Evolutionary conservation across 23 red algal genomes (phyloP).

Genomic region (Cyanidioschyzon merolae): DNA sequence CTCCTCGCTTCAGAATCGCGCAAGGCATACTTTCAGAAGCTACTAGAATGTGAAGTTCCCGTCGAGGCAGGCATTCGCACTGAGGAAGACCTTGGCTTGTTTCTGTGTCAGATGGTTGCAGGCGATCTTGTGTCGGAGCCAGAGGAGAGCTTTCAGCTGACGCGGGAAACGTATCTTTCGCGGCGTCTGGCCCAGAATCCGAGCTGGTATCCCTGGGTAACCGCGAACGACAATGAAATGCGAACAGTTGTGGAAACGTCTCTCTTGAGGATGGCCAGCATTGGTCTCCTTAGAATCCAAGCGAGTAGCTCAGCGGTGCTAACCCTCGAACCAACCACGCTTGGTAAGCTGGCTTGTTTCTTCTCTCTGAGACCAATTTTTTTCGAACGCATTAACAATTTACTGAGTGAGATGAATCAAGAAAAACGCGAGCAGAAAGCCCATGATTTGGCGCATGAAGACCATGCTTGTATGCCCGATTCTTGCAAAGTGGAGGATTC

Average conservation of each 20-base stretch:
- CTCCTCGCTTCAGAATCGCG: neutral
- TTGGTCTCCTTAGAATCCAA: neutral
- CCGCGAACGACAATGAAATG: neutral
- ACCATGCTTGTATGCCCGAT: no score
- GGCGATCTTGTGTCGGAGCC: neutral
- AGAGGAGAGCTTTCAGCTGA: neutral
- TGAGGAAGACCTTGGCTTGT: neutral
- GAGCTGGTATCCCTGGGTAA: neutral
- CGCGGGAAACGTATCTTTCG: neutral
- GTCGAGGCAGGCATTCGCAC: neutral
- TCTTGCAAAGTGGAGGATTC: no score
- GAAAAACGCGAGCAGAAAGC: no score
- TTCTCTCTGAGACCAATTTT: neutral
- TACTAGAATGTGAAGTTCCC: neutral
- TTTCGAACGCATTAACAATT: neutral
- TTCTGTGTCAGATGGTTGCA: neutral
- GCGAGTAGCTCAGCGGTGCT: neutral
- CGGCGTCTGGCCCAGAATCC: neutral
- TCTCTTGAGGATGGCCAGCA: neutral
- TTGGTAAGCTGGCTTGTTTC: neutral
- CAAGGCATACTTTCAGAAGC: neutral
- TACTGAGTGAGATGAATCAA: neutral
- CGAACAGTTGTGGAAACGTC: neutral
- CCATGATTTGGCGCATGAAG: no score
- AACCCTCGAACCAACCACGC: neutral